Evolutionary conservation across 129 eudicot species (phyloP), one percentile per base, ranked within the genome.

Genomic region (Flaveria trinervia): DNA sequence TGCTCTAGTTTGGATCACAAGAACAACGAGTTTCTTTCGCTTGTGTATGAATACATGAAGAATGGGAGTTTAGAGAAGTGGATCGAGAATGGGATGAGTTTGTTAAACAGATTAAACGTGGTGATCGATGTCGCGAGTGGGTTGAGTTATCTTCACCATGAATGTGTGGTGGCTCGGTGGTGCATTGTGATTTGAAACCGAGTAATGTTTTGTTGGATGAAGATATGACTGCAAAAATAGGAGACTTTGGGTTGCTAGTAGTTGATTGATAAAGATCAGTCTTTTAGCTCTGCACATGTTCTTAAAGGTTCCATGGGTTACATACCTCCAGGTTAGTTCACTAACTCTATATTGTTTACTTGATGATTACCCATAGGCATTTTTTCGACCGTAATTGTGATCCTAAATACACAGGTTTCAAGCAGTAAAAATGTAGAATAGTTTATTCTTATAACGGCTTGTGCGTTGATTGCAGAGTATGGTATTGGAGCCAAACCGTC

Each of bases 141-240:
- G 3, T 50, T 90, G 44, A 79, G 67, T 14, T 90, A 90, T 80
- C 74, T 90, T 73, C 93, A 90, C 70, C 80, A 88, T 76, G 93
- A 88, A 46, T 81, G 85, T 48, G 89, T 80, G 62, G 88, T 82
- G 75, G 74, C 74, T 43, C 91, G 0, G 80, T 90, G 45, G 93
- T 90, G 75, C 96, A 90, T n/a, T 90, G 96, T 73, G 96, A 90
- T 77, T 65, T 90, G 30, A 90, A 90, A 84, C 96, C 92, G 2
- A 85, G 90, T 66, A 89, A 89, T 51, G 50, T 89, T 57, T 80
- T 89, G 46, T 30, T 90, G 65, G 96, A 85, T 71, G 83, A 78
- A 33, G 89, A 88, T 62, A 44, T 88, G 80, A 84, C 88, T n/a
- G 89, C 88, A 7, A 85, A 86, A 70, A 76, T 90, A 9, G 85